phyloP scores from a whole-genome alignment of 148 eudicot species.

The Cornus controversa region DNA sequence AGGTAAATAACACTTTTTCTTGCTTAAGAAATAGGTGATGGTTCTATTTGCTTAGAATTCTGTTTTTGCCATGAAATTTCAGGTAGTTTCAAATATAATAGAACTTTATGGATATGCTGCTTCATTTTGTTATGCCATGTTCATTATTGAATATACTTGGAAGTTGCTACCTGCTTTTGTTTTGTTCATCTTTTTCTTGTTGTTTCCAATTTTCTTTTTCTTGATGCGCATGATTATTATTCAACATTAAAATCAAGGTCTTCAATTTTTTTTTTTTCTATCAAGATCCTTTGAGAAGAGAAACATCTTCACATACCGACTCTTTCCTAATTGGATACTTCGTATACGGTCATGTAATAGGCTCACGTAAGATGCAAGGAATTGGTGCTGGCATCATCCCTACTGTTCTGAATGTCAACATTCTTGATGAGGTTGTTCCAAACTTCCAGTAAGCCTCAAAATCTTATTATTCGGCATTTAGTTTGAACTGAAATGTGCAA shows the following conservation, averaged over 20 bases:
- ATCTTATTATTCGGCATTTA: neutral
- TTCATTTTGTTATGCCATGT: too few relatives aligned
- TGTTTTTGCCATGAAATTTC: neutral
- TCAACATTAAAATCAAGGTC: neutral
- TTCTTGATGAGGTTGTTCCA: conserved; percentile 73
- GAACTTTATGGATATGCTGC: too few relatives aligned
- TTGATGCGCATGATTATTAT: neutral
- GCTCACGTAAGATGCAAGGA: conserved; percentile 78
- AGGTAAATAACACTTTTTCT: neutral
- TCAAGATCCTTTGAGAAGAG: neutral
- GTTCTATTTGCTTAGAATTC: neutral
- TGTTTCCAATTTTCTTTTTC: too few relatives aligned
- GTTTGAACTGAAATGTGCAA: conserved; percentile 8
- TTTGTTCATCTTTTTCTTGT: neutral
- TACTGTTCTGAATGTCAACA: conserved; percentile 40
- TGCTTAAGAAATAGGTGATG: neutral
- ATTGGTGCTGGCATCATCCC: conserved; percentile 78
- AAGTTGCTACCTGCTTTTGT: neutral
- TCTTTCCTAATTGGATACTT: too few relatives aligned
- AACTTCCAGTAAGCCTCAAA: conserved; percentile 42
- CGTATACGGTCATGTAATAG: conserved; percentile 26
- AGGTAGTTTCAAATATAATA: too few relatives aligned
- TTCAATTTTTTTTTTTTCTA: neutral
- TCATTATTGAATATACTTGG: neutral
- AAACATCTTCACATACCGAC: too few relatives aligned